A percentile compares a stretch with the other conserved stretches of the same genome.
Conservation (phyloP, 768 basidiomycete species). For the Termitomyces sp. region DNA sequence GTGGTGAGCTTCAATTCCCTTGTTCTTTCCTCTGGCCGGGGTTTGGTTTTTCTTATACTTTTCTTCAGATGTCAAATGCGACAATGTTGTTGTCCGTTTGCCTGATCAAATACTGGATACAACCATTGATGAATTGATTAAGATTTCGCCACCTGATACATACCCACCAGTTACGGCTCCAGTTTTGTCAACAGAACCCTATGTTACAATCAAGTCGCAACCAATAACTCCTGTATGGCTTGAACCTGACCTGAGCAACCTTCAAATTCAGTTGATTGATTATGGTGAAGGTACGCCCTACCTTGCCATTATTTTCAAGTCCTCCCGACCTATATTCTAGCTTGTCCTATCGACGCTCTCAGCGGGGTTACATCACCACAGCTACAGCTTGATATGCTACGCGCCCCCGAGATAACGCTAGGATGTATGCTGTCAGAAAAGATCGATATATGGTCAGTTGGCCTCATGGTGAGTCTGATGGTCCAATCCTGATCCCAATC, state of each 20-base stretch:
- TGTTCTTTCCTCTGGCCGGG: no score
- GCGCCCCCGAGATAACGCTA: not conserved
- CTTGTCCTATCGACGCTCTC: not conserved
- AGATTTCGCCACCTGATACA: not conserved
- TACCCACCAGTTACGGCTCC: not conserved
- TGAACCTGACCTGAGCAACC: not conserved
- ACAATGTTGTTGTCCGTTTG: not conserved
- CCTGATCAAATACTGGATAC: not conserved
- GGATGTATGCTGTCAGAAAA: not conserved
- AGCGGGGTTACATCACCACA: not conserved
- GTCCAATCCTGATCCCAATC: not conserved
- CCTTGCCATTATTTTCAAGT: not conserved
- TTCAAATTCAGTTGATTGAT: not conserved
- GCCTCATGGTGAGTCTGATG: not conserved
- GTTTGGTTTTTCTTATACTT: no score
- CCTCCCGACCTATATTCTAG: not conserved
- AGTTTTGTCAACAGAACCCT: not conserved
- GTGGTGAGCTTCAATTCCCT: not conserved
- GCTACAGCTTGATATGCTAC: not conserved
- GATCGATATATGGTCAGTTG: slow-evolving; percentile 4
- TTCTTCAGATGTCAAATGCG: not conserved
- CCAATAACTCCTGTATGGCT: not conserved
- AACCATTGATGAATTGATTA: not conserved
- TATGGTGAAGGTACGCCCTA: not conserved
- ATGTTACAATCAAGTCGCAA: not conserved